These are phyloP conservation scores for Cyberlindnera americana DNA, from an alignment of 805 yeast genomes.

Conservation along the genomic window DNA sequence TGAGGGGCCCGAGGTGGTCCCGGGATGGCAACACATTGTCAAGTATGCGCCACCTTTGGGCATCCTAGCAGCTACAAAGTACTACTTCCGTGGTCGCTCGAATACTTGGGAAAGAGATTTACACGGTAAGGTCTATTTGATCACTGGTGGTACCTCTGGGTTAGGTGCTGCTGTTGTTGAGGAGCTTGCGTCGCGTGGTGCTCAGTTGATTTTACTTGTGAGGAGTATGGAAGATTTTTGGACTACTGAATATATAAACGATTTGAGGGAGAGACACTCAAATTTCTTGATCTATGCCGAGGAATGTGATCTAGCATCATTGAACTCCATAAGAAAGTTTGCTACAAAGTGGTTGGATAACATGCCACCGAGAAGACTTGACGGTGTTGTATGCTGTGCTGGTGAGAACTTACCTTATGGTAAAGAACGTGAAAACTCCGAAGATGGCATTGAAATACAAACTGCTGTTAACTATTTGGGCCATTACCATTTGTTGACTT, in stretches of 20 bases:
- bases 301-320: slow-evolving; percentile 71
- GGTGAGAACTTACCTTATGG: slow-evolving; percentile 76
- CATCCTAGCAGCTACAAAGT: slow-evolving; percentile 50
- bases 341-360: slow-evolving; percentile 95
- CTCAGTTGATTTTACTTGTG: slow-evolving; percentile 75
- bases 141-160: slow-evolving; percentile 95
- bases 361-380: slow-evolving; percentile 84
- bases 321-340: slow-evolving; percentile 77
- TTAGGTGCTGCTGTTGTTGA: slow-evolving; percentile 73
- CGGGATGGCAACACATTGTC: slow-evolving; percentile 64
- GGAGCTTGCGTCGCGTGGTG: slow-evolving; percentile 78
- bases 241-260: slow-evolving; percentile 76
- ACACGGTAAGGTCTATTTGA: slow-evolving; percentile 81
- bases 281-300: slow-evolving; percentile 88
- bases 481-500: slow-evolving; percentile 74
- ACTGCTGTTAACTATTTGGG: slow-evolving; percentile 78
- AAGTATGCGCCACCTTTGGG: slow-evolving; percentile 53
- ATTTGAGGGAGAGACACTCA: slow-evolving; percentile 62
- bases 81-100: slow-evolving; percentile 71
- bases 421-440: slow-evolving; percentile 56
- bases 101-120: slow-evolving; percentile 92
- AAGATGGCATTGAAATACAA: slow-evolving; percentile 85
- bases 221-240: slow-evolving; percentile 64
- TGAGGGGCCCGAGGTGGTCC: slow-evolving; percentile 74
- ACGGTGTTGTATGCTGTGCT: slow-evolving; percentile 86